Evolutionary conservation across 164 flowering plant species (phyloP).

Genomic region (Sedum album): DNA sequence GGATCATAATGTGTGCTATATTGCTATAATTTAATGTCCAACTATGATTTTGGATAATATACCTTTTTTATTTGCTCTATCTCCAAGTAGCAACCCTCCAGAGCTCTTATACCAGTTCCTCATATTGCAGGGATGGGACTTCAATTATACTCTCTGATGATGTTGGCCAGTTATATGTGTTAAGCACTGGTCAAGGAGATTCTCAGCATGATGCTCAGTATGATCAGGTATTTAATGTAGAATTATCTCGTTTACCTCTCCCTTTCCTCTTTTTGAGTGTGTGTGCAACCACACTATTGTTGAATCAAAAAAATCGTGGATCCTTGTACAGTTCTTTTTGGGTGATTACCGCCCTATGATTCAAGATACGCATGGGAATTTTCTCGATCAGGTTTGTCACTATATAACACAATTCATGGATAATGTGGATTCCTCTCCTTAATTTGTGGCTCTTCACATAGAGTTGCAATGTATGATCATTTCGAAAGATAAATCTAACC

Average conservation of each 20-base stretch:
- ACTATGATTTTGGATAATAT: neutral
- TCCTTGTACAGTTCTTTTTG: slow-evolving; percentile 73
- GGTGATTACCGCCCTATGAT: slow-evolving; percentile 96
- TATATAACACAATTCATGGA: neutral
- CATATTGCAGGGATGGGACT: slow-evolving; percentile 78
- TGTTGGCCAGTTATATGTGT: slow-evolving; percentile 85
- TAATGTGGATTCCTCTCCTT: neutral
- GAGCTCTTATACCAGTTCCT: too few species aligned
- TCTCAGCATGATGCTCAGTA: slow-evolving; percentile 89
- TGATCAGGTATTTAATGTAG: slow-evolving; percentile 62
- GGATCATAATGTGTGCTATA: neutral
- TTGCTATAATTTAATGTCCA: neutral
- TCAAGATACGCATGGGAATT: slow-evolving; percentile 82
- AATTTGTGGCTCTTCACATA: neutral
- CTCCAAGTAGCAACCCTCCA: too few species aligned
- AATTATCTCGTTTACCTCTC: neutral
- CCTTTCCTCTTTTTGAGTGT: neutral
- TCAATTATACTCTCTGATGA: slow-evolving; percentile 96
- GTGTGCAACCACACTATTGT: neutral
- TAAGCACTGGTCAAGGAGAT: slow-evolving; percentile 92
- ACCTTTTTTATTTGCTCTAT: too few species aligned
- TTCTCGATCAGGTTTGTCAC: slow-evolving; percentile 72
- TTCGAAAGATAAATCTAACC: neutral
- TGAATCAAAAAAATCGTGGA: too few species aligned
- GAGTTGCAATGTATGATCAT: neutral